phyloP scores from a whole-genome alignment of 352 stramenopile species.

The Phytophthora capsici region DNA sequence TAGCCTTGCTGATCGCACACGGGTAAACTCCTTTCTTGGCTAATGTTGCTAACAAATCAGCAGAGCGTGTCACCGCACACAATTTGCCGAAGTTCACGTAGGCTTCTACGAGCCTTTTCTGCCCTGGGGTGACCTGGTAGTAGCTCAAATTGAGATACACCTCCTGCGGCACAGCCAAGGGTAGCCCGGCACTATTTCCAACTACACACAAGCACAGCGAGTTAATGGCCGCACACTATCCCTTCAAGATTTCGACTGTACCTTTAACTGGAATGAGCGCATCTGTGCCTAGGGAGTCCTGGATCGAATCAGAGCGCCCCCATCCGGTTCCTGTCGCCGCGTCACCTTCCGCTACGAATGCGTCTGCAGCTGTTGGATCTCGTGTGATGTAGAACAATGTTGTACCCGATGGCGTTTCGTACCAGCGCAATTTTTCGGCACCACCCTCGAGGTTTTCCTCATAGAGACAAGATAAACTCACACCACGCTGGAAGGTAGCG shows the following conservation, averaged over 20 bases:
- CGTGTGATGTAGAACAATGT: constrained; percentile 91
- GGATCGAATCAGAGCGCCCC: constrained; percentile 63
- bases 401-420: constrained; percentile 76
- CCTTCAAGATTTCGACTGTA: constrained; percentile 23
- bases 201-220: constrained; percentile 33
- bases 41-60: constrained; percentile 68
- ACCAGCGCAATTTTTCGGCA: constrained; percentile 87
- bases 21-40: constrained; percentile 71
- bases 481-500: constrained; percentile 57
- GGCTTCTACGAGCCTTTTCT: constrained; percentile 71
- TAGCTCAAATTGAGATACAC: constrained; percentile 83
- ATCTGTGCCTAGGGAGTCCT: constrained; percentile 63
- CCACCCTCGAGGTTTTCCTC: constrained; percentile 86
- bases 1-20: constrained; percentile 72
- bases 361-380: constrained; percentile 61
- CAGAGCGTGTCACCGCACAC: constrained; percentile 73
- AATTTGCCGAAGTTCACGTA: constrained; percentile 75
- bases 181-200: constrained; percentile 45
- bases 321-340: constrained; percentile 45
- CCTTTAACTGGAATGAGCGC: constrained; percentile 78
- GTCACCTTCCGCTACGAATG: constrained; percentile 59
- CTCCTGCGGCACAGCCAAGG: constrained; percentile 65
- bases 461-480: constrained; percentile 92
- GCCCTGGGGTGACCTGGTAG: constrained; percentile 72
- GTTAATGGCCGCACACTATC: constrained; percentile 5